Evolutionary conservation across 805 yeast genomes (phyloP).

Genomic region (Nakazawaea pomicola): DNA sequence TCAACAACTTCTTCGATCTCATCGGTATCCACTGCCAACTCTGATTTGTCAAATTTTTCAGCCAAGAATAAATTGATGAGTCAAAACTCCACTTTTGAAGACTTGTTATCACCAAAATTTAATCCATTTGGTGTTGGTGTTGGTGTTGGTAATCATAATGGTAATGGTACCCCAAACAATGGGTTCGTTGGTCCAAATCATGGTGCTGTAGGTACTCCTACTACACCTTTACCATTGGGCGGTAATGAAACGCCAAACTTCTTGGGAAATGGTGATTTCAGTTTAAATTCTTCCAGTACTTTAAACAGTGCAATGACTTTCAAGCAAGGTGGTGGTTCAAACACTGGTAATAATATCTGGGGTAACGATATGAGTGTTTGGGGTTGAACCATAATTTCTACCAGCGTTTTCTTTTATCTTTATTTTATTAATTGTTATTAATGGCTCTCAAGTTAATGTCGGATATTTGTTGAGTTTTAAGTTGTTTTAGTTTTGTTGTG

Average conservation of each 20-base stretch:
- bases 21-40: conserved; percentile 3
- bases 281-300: conserved; percentile 2
- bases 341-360: conserved; percentile 21
- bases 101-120: conserved; percentile 11
- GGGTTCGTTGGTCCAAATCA: too few relatives aligned
- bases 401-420: too few relatives aligned
- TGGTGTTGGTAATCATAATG: background rate
- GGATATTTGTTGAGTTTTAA: too few relatives aligned
- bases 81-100: conserved; percentile 11
- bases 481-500: too few relatives aligned
- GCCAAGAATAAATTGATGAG: too few relatives aligned
- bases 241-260: too few relatives aligned
- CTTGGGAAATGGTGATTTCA: conserved; percentile 5
- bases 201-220: too few relatives aligned
- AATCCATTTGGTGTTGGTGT: conserved; percentile 9
- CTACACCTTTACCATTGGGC: too few relatives aligned
- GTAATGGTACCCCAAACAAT: background rate
- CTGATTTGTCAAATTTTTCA: conserved; percentile 1
- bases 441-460: too few relatives aligned
- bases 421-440: background rate
- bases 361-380: conserved; percentile 33
- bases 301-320: conserved; percentile 7
- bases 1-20: conserved; percentile 11
- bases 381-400: conserved; percentile 19
- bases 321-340: conserved; percentile 1